A percentile compares a stretch with the other conserved stretches of the same genome.
These are phyloP conservation scores for Scleroderma bovista DNA, from an alignment of 768 basidiomycete species.

Conservation along the genomic window DNA sequence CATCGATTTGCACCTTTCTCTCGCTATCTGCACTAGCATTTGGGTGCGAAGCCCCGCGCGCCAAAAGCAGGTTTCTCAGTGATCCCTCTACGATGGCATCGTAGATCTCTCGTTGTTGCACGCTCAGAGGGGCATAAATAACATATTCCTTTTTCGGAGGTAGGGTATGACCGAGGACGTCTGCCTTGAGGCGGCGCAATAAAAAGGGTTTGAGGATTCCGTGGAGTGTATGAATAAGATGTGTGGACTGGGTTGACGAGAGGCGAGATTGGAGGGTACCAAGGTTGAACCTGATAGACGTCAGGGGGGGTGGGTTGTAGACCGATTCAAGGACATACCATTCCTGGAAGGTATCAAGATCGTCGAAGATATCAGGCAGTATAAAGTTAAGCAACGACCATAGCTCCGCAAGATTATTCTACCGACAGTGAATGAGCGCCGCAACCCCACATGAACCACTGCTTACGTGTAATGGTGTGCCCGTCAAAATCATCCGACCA, in stretches of 20 bases:
- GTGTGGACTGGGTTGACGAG: slow-evolving; percentile 50
- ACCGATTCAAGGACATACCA: slow-evolving; percentile 48
- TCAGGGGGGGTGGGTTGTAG: slow-evolving; percentile 1
- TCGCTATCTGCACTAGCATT: not conserved
- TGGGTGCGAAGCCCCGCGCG: slow-evolving; percentile 19
- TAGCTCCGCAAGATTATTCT: slow-evolving; percentile 95
- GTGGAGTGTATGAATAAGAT: slow-evolving; percentile 76
- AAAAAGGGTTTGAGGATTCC: slow-evolving; percentile 94
- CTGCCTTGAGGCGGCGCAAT: slow-evolving; percentile 83
- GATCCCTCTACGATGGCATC: slow-evolving; percentile 70
- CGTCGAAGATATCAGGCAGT: slow-evolving; percentile 88
- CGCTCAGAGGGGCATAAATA: slow-evolving; percentile 83
- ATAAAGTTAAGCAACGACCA: slow-evolving; percentile 97
- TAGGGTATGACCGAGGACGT: slow-evolving; percentile 65
- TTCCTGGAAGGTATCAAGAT: slow-evolving; percentile 85
- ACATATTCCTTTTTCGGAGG: slow-evolving; percentile 96
- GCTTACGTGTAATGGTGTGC: slow-evolving; percentile 90
- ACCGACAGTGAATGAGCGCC: slow-evolving; percentile 5
- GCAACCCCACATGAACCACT: not conserved
- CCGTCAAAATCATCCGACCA: slow-evolving; percentile 90
- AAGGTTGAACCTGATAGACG: slow-evolving; percentile 57
- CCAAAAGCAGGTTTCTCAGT: slow-evolving; percentile 58
- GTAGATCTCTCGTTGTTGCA: slow-evolving; percentile 80
- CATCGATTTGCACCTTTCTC: slow-evolving; percentile 18
- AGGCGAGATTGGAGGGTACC: slow-evolving; percentile 55